phyloP scores from a whole-genome alignment of 805 yeast genomes.

The Cyberlindnera sargentensis region DNA sequence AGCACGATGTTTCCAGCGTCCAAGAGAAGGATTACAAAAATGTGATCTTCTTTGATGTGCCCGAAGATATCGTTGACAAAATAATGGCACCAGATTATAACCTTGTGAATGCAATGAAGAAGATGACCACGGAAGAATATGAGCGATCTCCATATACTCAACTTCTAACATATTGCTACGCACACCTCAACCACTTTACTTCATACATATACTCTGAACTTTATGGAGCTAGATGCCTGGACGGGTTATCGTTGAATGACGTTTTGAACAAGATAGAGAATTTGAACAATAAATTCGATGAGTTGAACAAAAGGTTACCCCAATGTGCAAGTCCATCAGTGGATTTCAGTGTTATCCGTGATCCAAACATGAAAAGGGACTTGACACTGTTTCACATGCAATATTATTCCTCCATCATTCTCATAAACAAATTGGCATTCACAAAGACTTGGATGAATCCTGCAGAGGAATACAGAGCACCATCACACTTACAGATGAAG shows the following conservation, averaged over 20 bases:
- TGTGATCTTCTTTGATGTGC: constrained; percentile 4
- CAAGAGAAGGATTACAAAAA: constrained; percentile 6
- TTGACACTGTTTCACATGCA: constrained; percentile 14
- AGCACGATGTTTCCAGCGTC: constrained; percentile 27
- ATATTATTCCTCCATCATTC: constrained; percentile 14
- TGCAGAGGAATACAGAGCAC: not conserved
- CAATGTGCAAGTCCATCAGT: constrained; percentile 8
- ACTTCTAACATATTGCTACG: constrained; percentile 6
- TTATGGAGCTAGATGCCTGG: constrained; percentile 15
- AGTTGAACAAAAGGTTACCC: constrained; percentile 8
- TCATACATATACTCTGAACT: constrained; percentile 13
- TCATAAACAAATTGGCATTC: constrained; percentile 23
- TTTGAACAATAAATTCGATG: constrained; percentile 13
- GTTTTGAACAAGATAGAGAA: constrained; percentile 13
- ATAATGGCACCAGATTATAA: constrained; percentile 5
- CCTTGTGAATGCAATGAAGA: not conserved
- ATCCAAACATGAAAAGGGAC: constrained; percentile 5
- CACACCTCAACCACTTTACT: constrained; percentile 7
- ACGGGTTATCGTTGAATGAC: constrained; percentile 12
- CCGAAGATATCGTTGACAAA: not conserved
- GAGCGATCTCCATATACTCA: constrained; percentile 5
- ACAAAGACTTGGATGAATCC: constrained; percentile 5
- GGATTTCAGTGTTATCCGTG: constrained; percentile 2
- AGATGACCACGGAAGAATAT: not conserved
- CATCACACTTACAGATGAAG: not conserved